phyloP scores from a whole-genome alignment of 1,284 basidiomycete species.

The Hymenochaete sp. region DNA sequence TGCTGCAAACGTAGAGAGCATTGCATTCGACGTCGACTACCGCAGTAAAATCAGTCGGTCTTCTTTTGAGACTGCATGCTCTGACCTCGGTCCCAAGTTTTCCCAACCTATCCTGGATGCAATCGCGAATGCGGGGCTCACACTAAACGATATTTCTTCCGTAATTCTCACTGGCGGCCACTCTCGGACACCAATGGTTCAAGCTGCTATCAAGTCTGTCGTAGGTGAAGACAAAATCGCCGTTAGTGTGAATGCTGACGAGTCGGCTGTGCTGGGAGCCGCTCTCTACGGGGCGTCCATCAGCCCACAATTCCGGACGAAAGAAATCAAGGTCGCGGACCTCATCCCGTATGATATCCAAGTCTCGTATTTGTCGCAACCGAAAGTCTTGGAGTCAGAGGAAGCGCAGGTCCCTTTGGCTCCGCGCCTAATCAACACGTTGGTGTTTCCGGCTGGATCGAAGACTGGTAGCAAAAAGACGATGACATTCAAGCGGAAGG shows the following conservation, averaged over 20 bases:
- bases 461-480: conserved; percentile 77
- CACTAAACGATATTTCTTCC: conserved; percentile 64
- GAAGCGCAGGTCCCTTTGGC: conserved; percentile 24
- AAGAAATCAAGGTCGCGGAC: conserved; percentile 83
- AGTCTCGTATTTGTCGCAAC: conserved; percentile 63
- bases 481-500: conserved; percentile 70
- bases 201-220: conserved; percentile 65
- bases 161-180: conserved; percentile 89
- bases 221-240: conserved; percentile 82
- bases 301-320: conserved; percentile 91
- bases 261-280: conserved; percentile 90
- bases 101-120: conserved; percentile 74
- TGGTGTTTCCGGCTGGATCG: conserved; percentile 68
- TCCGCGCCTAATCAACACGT: conserved; percentile 60
- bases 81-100: conserved; percentile 56
- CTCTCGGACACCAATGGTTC: conserved; percentile 88
- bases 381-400: conserved; percentile 27
- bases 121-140: conserved; percentile 56
- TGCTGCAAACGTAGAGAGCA: conserved; percentile 71
- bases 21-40: conserved; percentile 90
- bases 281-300: conserved; percentile 88
- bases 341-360: conserved; percentile 65
- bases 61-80: conserved; percentile 67
- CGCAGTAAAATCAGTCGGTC: conserved; percentile 68
- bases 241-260: conserved; percentile 94